Percentiles rank a stretch among this genome's conserved stretches.
Evolutionary conservation across 805 yeast species (phyloP).

Genomic region (Myxozyma sirexii): DNA sequence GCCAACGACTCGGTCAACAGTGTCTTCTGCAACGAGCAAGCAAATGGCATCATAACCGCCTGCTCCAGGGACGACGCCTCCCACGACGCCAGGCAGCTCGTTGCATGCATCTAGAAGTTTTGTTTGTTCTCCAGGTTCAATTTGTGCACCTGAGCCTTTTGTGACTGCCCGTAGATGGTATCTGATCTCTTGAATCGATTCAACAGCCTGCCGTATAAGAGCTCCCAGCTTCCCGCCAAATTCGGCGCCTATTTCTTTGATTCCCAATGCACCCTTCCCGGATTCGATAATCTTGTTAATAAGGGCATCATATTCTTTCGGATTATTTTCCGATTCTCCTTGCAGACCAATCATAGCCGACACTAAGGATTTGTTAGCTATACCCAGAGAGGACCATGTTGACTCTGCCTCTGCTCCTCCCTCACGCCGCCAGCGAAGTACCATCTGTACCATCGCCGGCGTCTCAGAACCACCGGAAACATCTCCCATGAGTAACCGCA

Average conservation of each 20-base stretch:
- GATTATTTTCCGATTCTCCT: constrained; percentile 40
- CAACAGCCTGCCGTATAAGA: constrained; percentile 12
- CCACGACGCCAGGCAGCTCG: constrained; percentile 70
- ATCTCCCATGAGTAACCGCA: constrained; percentile 87
- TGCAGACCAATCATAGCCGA: constrained; percentile 50
- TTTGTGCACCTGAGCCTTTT: constrained; percentile 69
- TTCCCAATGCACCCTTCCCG: constrained; percentile 5
- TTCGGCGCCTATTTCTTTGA: neutral
- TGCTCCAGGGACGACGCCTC: constrained; percentile 99
- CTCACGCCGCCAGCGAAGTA: constrained; percentile 65
- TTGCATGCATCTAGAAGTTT: constrained; percentile 61
- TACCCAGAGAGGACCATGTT: constrained; percentile 60
- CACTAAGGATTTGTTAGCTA: constrained; percentile 62
- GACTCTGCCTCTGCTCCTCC: constrained; percentile 44
- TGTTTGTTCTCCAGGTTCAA: constrained; percentile 84
- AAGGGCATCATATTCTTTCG: constrained; percentile 44
- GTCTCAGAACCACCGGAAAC: constrained; percentile 92
- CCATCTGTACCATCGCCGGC: constrained; percentile 80
- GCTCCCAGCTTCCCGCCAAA: neutral
- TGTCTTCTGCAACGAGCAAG: constrained; percentile 53
- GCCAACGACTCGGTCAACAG: constrained; percentile 11
- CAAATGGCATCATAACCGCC: constrained; percentile 96
- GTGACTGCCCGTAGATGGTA: constrained; percentile 63
- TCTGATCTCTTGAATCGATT: constrained; percentile 51
- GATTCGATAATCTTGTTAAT: constrained; percentile 15